phyloP scores from a whole-genome alignment of 176 grass and related monocot genomes.

The Ensete ventricosum region DNA sequence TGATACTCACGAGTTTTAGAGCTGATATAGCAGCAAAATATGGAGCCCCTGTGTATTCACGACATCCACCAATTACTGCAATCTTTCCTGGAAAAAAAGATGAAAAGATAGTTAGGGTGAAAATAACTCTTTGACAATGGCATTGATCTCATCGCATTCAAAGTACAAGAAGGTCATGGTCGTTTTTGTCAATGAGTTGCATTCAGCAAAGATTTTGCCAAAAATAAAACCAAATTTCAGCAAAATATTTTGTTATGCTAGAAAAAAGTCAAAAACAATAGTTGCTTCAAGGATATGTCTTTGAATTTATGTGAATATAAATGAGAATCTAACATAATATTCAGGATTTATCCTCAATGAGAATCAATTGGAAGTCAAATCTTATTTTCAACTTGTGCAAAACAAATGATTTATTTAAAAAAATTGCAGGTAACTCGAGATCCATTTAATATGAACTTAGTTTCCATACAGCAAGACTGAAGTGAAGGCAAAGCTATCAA shows the following conservation, averaged over 20 bases:
- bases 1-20: conserved; percentile 72
- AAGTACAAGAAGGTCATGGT: not conserved
- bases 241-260: not conserved
- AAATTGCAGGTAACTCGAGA: no score
- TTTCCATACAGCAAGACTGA: no score
- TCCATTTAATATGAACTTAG: no score
- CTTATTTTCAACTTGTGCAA: not conserved
- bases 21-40: conserved; percentile 96
- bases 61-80: conserved; percentile 90
- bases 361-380: not conserved
- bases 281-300: not conserved
- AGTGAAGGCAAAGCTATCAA: no score
- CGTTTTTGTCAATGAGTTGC: not conserved
- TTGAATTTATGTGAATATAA: not conserved
- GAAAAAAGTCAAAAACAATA: not conserved
- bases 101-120: not conserved
- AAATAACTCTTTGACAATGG: not conserved
- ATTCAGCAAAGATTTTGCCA: not conserved
- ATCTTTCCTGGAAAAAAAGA: conserved; percentile 54
- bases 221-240: not conserved
- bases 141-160: not conserved
- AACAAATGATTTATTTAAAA: no score
- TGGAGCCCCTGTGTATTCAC: conserved; percentile 94
- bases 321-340: not conserved
- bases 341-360: not conserved